Base-by-base conservation (phyloP, 306 rosid genomes). In the Luffa aegyptiaca region DNA sequence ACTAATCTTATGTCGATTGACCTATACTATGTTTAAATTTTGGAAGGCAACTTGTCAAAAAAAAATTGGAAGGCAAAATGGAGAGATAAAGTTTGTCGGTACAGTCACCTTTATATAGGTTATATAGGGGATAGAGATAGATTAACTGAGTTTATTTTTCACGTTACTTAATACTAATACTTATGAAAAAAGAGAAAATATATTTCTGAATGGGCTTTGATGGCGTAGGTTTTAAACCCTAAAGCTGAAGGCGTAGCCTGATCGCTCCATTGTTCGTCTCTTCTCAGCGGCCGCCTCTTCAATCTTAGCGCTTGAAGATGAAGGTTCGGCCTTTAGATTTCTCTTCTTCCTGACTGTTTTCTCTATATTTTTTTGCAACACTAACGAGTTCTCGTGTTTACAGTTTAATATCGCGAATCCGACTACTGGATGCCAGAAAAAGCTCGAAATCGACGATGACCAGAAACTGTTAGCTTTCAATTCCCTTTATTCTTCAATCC, bases 321-420 rank as follows among this genome's bases (percentile, higher is more conserved):
- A 87, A 87, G 90, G 90, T 84, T 59, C 1, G 33, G 4, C 49
- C 61, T 48, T 41, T 26, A 5, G 76, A 53, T 56, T 21, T 21
- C 55, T 64, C 80, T n/a, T 51, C 11, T 37, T 62, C 7, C 37
- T 52, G 9, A 9, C 7, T 8, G 31, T 57, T 14, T 20, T 36
- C 10, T 49, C 7, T 3, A 1, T 70, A 26, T 2, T 41, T 10
- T 18, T 12, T 10, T 55, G 0, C 8, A 66, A 56, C 21, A 46
- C 55, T 21, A 9, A 35, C 1, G 7, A 26, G 5, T 59, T 53
- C 9, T 26, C 49, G 41, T 76, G 6, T 75, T 76, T 77, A 37
- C 87, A 88, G 92, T 88, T 86, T 68, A 88, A 88, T 78, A 88
- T 88, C 80, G 92, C 92, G 18, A 86, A 88, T 80, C 92, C 92